Evolutionary conservation across 768 basidiomycete genomes (phyloP).

Genomic region (Mycena crocata): DNA sequence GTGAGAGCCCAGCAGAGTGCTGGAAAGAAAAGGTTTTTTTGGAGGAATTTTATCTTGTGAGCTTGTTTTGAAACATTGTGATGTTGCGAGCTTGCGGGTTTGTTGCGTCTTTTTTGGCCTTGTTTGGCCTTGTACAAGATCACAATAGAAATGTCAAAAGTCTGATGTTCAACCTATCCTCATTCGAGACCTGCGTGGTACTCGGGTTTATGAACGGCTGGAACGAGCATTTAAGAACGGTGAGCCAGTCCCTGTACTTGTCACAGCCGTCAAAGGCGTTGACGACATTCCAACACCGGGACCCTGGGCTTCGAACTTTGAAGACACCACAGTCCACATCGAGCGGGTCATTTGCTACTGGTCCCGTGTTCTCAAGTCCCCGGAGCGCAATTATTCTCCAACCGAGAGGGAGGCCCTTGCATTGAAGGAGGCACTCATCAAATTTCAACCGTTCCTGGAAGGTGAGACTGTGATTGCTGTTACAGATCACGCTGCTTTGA

Average conservation of each 20-base stretch:
- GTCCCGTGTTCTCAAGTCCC: not conserved
- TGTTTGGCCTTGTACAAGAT: no score
- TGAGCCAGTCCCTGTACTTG: not conserved
- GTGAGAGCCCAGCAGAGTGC: no score
- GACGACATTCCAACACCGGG: not conserved
- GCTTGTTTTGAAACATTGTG: no score
- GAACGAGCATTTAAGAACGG: not conserved
- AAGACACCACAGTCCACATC: not conserved
- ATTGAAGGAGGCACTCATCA: conserved; percentile 27
- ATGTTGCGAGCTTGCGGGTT: no score
- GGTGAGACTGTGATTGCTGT: conserved; percentile 42
- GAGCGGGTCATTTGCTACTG: not conserved
- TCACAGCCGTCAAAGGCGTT: not conserved
- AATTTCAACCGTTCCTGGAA: conserved; percentile 51
- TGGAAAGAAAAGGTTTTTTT: no score
- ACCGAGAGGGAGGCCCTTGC: not conserved
- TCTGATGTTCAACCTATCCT: not conserved
- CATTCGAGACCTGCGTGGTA: not conserved
- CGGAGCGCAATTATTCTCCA: not conserved
- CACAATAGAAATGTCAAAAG: no score
- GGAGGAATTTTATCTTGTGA: no score
- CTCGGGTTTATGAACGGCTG: not conserved
- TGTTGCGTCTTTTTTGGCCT: no score
- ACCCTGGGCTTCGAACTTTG: not conserved
- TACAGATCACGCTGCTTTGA: conserved; percentile 41